Evolutionary conservation across 306 rosid genomes (phyloP), one percentile per base, ranked within the genome.

Genomic region (Morella rubra): DNA sequence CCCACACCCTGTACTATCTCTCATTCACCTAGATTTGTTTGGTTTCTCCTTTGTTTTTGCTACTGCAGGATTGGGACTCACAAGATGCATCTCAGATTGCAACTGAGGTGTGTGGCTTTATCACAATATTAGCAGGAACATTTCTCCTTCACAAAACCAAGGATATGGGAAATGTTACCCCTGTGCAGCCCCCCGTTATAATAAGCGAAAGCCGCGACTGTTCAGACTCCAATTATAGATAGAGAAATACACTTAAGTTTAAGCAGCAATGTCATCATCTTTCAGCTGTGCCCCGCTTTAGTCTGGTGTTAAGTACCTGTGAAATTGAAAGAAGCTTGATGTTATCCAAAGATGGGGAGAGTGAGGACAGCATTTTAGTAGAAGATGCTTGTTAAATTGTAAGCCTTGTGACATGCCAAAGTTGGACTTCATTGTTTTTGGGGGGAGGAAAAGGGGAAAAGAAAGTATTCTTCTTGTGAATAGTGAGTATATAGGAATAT

Each of bases 101-200:
- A 3, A 87, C 96, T 0, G 91, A 94, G 61, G 69, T 94, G 80
- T 91, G 96, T 49, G 98, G 98, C 15, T 94, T 94, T 79, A 85
- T 94, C 14, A 94, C 98, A 60, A 94, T 94, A 37, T 81, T 94
- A 79, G 76, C 96, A 0, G 98, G 98, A 60, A 90, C 98, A 0
- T 94, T 94, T 72, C 96, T 94, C 56, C 98, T 94, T 47, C 98
- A 91, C 83, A 90, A 74, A 85, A 94, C 98, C 42, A 85, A 89
- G 83, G 95, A 94, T 58, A 89, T 94, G 98, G 98, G 96, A 58
- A 76, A 73, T 50, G 61, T 10, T 16, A 27, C 65, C 44, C 84
- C 90, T 0, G 0, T 77, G 0, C 88, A 91, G 5, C 59, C 75
- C 41, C 75, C 81, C n/a, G 42, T 76, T 51, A 16, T 54, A 49